Base-by-base conservation (phyloP, 177 flowering plant genomes). In the Tripterygium wilfordii region DNA sequence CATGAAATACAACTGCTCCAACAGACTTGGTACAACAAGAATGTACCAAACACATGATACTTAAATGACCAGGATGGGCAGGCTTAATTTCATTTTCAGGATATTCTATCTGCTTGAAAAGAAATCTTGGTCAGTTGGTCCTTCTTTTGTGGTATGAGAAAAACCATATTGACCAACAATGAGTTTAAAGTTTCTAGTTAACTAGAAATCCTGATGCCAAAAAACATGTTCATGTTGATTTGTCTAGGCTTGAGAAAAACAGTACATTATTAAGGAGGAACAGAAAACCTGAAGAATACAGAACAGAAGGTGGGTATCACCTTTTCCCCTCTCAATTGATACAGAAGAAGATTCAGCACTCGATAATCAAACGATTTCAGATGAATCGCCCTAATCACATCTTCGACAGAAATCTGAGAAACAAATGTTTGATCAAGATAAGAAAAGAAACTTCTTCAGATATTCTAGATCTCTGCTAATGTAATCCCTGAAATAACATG, bases 281-380 rank as follows among this genome's bases (percentile, higher is more conserved):
- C 7, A 20, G 27, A 29, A 30, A 14, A 19, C 7, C 15, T 23
- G 24, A n/a, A 26, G 3, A 42, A 30, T 15, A 38, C 15, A 33
- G 20, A 14, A 26, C 17, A 27, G 23, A 27, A 45, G 35, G 36
- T n/a, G n/a, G n/a, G n/a, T n/a, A 39, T 42, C 72, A 88, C 98
- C 91, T 77, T 62, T 58, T 74, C 75, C 48, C 71, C 74, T 64
- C 78, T 80, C 69, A 88, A 58, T 55, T 77, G 74, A 62, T 83
- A 92, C 57, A 92, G 55, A 24, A 88, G 66, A 67, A 92, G 94
- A 74, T 84, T 92, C 65, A 92, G 58, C 49, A 88, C 85, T 23
- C 98, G 73, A 49, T 84, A 92, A 57, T 92, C 98, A 60, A 92
- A 88, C 19, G 98, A 92, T 52, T 92, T 92, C 40, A 82, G 63